Conservation (phyloP, 2,329 filamentous ascomycete species). For the Xylariaceae sp. region DNA sequence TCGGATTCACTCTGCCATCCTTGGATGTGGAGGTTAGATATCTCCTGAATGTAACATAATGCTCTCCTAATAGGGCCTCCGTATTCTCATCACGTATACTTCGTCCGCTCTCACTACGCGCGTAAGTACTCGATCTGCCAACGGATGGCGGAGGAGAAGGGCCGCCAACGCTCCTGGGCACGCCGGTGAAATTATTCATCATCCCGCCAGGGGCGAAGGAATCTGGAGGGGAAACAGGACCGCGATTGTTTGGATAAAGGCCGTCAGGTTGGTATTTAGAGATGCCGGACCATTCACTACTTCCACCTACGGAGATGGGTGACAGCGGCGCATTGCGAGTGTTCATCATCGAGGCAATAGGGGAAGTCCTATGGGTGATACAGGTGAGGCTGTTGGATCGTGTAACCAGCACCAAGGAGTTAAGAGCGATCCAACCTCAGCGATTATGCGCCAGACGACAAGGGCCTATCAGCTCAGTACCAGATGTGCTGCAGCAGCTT, state of each 20-base stretch:
- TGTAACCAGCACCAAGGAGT: conserved; percentile 23
- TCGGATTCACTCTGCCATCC: conserved; percentile 67
- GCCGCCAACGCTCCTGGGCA: conserved; percentile 54
- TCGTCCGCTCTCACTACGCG: conserved; percentile 62
- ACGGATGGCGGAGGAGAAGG: conserved; percentile 87
- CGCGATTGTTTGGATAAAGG: conserved; percentile 50
- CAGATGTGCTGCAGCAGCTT: conserved; percentile 5
- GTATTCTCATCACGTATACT: conserved; percentile 57
- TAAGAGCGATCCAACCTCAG: conserved; percentile 12
- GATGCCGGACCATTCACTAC: conserved; percentile 75
- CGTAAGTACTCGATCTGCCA: conserved; percentile 76
- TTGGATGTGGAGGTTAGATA: conserved; percentile 68
- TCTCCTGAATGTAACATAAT: conserved; percentile 74
- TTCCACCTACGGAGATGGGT: conserved; percentile 76
- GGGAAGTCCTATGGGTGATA: conserved; percentile 6
- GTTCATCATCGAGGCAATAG: conserved; percentile 54
- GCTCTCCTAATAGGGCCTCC: conserved; percentile 65
- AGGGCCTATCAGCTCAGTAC: conserved; percentile 1
- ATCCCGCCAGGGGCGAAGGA: conserved; percentile 59
- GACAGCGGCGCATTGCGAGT: conserved; percentile 72
- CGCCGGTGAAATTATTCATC: conserved; percentile 58
- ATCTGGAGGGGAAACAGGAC: conserved; percentile 64
- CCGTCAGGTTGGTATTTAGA: conserved; percentile 62
- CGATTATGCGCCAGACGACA: conserved; percentile 18
- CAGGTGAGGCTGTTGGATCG: conserved; percentile 18